phyloP scores from a whole-genome alignment of 345 rosid species.

The Murraya paniculata region DNA sequence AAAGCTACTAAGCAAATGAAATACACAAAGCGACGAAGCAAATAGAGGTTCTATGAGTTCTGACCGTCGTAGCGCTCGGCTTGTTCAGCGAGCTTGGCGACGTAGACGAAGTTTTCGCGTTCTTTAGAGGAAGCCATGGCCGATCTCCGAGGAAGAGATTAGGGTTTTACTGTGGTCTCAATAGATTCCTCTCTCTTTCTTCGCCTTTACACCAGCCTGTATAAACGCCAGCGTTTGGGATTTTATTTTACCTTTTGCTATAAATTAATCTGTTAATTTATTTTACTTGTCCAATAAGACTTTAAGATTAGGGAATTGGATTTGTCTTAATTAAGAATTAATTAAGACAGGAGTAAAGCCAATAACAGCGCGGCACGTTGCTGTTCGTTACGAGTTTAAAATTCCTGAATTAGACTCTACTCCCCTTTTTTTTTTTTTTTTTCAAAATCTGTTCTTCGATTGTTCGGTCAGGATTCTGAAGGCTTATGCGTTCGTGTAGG shows the following conservation, averaged over 20 bases:
- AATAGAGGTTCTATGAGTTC: neutral
- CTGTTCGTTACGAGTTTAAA: neutral
- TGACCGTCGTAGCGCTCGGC: constrained; percentile 54
- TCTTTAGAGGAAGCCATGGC: constrained; percentile 29
- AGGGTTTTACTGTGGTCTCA: neutral
- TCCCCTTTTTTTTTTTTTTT: too few relatives aligned
- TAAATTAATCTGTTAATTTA: neutral
- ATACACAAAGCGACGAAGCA: neutral
- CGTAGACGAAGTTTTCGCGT: constrained; percentile 44
- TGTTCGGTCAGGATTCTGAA: neutral
- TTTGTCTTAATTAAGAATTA: neutral
- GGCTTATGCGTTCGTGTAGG: neutral
- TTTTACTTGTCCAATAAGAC: constrained; percentile 5
- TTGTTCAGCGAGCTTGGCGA: constrained; percentile 49
- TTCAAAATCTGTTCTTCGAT: too few relatives aligned
- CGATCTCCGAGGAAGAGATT: constrained; percentile 13
- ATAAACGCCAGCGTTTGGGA: neutral
- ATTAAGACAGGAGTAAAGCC: neutral
- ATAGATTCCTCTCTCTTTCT: neutral
- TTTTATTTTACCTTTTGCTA: neutral
- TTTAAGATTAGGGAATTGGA: neutral
- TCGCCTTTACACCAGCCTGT: neutral
- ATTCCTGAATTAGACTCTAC: neutral
- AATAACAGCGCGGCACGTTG: neutral
- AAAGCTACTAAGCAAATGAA: neutral